Evolutionary conservation across 1,139 yeast genomes (phyloP), one percentile per base, ranked within the genome.

Genomic region (Geotrichum carabidarum): DNA sequence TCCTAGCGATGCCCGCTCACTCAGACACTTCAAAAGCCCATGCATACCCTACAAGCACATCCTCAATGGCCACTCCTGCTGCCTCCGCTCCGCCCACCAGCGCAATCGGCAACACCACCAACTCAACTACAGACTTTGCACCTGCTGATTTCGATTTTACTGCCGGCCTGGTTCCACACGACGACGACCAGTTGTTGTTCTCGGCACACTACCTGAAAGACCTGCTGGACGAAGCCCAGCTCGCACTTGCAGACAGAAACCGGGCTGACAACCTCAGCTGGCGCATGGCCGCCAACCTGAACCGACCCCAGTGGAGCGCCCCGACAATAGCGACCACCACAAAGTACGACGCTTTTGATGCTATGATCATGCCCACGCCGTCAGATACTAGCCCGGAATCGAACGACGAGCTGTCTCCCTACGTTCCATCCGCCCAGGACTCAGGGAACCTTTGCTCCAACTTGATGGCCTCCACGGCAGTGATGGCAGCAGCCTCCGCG

Each of bases 191-290:
- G 17, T 3, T 22, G 45, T 34, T 48, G 48, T 62, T 63, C 54
- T 59, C 66, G 34, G 56, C 65, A 30, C 61, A 63, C 57, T 22
- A 22, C 27, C 61, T 63, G 31, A 56, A 57, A 45, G 57, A 61
- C 51, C 60, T 65, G 53, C 58, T 65, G 54, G 51, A 60, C 7
- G 65, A 64, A 44, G 69, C 68, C 14, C 66, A 64, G 49, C 44
- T 51, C 41, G 51, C 55, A 18, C 55, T 63, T 38, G 59, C 58
- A 17, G 43, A 51, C 31, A 58, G 59, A 32, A 60, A 60, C 35
- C 59, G 68, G 8, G 48, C 59, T 18, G 63, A 62, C 52, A 65
- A 64, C 54, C 50, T 63, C 8, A 51, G 44, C 32, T 55, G 58
- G 58, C 50, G 58, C 14, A 31, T 44, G 38, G 7, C 48, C 15